Percentiles rank a stretch among this genome's conserved stretches.
Conservation (phyloP, 768 basidiomycete species). For the Russula lepida region DNA sequence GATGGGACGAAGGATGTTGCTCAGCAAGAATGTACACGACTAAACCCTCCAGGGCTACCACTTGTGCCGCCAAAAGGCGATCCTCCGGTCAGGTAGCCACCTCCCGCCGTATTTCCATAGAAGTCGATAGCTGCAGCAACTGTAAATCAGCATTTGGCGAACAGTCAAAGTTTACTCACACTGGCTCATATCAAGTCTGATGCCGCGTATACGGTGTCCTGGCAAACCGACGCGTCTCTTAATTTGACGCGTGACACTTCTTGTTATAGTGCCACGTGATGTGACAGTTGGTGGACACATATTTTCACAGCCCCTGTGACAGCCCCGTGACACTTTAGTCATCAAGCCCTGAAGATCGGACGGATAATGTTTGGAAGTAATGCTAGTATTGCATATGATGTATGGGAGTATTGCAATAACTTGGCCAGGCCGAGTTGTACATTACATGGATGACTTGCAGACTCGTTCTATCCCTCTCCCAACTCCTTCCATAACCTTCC, state of each 20-base stretch:
- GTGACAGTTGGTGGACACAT: neutral
- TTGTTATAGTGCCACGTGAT: slow-evolving; percentile 12
- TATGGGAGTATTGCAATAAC: neutral
- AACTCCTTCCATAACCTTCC: slow-evolving; percentile 61
- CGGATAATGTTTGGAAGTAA: neutral
- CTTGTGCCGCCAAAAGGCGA: slow-evolving; percentile 49
- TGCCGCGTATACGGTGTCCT: no score
- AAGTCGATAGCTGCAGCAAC: slow-evolving; percentile 26
- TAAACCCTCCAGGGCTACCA: slow-evolving; percentile 51
- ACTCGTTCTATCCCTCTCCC: slow-evolving; percentile 61
- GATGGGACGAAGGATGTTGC: neutral
- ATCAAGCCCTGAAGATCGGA: no score
- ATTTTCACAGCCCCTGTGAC: no score
- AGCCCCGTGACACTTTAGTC: no score
- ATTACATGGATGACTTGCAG: slow-evolving; percentile 30
- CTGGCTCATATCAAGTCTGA: slow-evolving; percentile 10
- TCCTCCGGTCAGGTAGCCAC: slow-evolving; percentile 51
- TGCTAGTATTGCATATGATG: neutral
- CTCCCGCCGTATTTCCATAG: slow-evolving; percentile 36
- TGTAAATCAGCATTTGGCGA: slow-evolving; percentile 39
- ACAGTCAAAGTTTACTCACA: slow-evolving; percentile 19
- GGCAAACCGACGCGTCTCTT: neutral
- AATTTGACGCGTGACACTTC: slow-evolving; percentile 12
- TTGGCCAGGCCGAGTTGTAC: neutral
- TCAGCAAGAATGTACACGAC: slow-evolving; percentile 31